Conservation (phyloP, 1,139 yeast genomes). For the Schizosaccharomyces versatilis region DNA sequence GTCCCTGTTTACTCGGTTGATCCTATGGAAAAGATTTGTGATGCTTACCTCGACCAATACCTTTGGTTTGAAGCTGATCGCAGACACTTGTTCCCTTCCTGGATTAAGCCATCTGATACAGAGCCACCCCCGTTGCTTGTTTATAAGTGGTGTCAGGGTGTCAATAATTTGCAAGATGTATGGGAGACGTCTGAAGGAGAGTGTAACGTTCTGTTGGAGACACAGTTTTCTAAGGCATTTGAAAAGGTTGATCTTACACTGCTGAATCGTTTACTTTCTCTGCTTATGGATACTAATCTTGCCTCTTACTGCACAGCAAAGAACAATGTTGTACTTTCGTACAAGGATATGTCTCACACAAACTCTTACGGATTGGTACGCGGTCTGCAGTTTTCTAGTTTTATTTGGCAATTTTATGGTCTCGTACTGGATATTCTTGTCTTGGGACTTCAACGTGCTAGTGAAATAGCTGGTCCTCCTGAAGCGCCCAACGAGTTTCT, state of each 20-base stretch:
- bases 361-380: slow-evolving; percentile 72
- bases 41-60: slow-evolving; percentile 87
- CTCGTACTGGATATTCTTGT: slow-evolving; percentile 59
- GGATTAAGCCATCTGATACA: slow-evolving; percentile 88
- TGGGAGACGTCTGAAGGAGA: slow-evolving; percentile 66
- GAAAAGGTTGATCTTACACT: slow-evolving; percentile 79
- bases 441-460: slow-evolving; percentile 69
- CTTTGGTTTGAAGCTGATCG: slow-evolving; percentile 90
- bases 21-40: slow-evolving; percentile 85
- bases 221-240: slow-evolving; percentile 43
- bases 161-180: slow-evolving; percentile 52
- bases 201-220: slow-evolving; percentile 64
- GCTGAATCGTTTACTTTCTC: slow-evolving; percentile 53
- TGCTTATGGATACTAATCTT: slow-evolving; percentile 70
- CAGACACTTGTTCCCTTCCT: slow-evolving; percentile 70
- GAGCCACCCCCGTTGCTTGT: slow-evolving; percentile 83
- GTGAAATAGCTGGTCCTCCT: slow-evolving; percentile 61
- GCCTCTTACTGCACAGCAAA: slow-evolving; percentile 91
- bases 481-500: slow-evolving; percentile 50
- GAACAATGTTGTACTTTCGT: slow-evolving; percentile 59
- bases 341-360: slow-evolving; percentile 86
- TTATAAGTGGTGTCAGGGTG: slow-evolving; percentile 91
- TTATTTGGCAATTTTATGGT: slow-evolving; percentile 77
- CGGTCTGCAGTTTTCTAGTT: slow-evolving; percentile 79
- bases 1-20: slow-evolving; percentile 75